Base-by-base conservation (phyloP, 2,329 filamentous ascomycete species). In the Nigrograna mackinnonii region DNA sequence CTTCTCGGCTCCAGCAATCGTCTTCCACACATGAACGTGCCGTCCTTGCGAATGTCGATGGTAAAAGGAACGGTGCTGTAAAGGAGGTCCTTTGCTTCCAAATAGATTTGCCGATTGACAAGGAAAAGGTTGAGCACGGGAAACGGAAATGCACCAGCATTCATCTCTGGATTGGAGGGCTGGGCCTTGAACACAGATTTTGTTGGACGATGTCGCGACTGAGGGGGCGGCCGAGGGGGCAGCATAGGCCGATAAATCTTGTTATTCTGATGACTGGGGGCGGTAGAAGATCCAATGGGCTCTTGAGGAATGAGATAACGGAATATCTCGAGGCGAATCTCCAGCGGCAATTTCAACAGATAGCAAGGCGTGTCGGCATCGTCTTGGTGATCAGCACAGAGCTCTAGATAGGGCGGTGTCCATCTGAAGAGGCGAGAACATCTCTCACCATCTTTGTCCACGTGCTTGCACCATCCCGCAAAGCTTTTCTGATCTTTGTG, bases 1-100 rank as follows among this genome's bases (percentile, higher is more conserved):
- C 56, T 47, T 31, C 43, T 50, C 1, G 64, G 62, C 22, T 59
- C 57, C 11, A 67, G 43, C 13, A 68, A 52, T 9, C 60, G 46
- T 34, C 57, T 50, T 11, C 61, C 58, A 37, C 63, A 66, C 55
- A 68, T 65, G 41, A 58, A 63, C 2, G 58, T 55, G 7, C 64
- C 64, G 17, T 63, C 56, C 26, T 55, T 60, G 4, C 60, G 51
- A 6, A 68, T 50, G 28, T 66, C 58, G 22, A 68, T 57, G 0
- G 43, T 57, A 38, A 68, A 68, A 0, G 53, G 52, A 4, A 54
- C 50, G n/a, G 45, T 52, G 38, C 53, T 58, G 37, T 60, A 68
- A 3, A 68, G 36, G 4, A 61, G 33, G 22, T 62, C 57, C 35
- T 58, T 64, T 1, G 55, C 53, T 35, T 68, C 65, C 5, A 43